Percentiles rank a stretch among this genome's conserved stretches.
Conservation (phyloP, 495 filamentous ascomycete species). For the Penicillium bovifimosum region DNA sequence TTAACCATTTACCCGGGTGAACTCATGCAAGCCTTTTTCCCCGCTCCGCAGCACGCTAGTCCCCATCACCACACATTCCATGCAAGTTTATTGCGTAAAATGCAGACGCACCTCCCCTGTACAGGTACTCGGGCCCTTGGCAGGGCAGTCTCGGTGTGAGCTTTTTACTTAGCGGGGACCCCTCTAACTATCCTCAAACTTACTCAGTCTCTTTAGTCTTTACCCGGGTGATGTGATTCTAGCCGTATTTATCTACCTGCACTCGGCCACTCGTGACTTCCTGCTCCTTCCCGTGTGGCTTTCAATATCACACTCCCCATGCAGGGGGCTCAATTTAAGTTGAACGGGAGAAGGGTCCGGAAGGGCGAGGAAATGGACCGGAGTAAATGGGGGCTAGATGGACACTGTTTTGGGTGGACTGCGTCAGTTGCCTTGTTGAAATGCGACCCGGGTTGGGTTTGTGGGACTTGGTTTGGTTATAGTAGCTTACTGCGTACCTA, state of each 20-base stretch:
- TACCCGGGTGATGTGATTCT: neutral
- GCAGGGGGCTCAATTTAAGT: neutral
- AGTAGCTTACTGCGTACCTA: no score
- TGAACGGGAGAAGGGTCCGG: neutral
- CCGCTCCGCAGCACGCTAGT: neutral
- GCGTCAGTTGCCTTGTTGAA: neutral
- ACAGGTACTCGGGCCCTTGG: no score
- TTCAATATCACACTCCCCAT: slow-evolving; percentile 3
- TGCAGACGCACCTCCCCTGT: no score
- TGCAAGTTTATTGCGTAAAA: neutral
- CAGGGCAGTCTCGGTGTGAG: no score
- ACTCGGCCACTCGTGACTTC: no score
- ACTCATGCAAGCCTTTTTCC: neutral
- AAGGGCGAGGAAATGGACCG: neutral
- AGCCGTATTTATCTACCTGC: no score
- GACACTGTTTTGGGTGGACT: neutral
- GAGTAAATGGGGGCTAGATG: neutral
- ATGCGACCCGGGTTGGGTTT: neutral
- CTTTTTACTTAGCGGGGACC: no score
- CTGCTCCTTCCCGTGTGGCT: neutral
- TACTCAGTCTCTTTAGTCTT: no score
- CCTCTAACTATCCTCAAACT: no score
- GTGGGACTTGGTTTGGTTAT: no score
- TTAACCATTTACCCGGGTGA: slow-evolving; percentile 8
- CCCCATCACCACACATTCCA: neutral